A percentile compares a stretch with the other conserved stretches of the same genome.
phyloP scores from a whole-genome alignment of 2,329 filamentous ascomycete genomes.

The Penicillium decumbens region DNA sequence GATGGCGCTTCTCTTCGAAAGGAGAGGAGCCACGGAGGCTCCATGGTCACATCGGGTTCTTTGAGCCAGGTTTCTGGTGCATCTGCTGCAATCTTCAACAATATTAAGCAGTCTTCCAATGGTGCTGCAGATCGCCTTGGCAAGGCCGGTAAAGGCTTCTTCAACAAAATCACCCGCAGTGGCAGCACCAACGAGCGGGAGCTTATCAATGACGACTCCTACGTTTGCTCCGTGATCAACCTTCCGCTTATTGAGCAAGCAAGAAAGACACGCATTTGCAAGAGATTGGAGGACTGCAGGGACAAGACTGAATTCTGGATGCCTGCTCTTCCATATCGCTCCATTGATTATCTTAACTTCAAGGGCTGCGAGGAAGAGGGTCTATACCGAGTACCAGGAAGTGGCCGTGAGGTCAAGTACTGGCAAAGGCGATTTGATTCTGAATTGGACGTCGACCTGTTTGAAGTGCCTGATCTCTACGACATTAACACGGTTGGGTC shows the following conservation, averaged over 20 bases:
- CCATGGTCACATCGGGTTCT: constrained; percentile 43
- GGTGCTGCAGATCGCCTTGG: constrained; percentile 66
- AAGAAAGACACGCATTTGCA: constrained; percentile 84
- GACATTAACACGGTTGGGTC: constrained; percentile 96
- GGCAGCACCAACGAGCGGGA: constrained; percentile 64
- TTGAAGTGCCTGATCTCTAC: constrained; percentile 80
- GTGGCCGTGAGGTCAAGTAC: constrained; percentile 82
- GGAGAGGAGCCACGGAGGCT: constrained; percentile 32
- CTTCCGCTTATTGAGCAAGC: constrained; percentile 82
- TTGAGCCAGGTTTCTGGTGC: constrained; percentile 50
- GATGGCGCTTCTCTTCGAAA: constrained; percentile 32
- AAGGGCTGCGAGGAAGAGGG: constrained; percentile 92
- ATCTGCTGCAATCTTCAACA: constrained; percentile 64
- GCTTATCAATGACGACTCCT: constrained; percentile 73
- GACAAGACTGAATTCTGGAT: constrained; percentile 99
- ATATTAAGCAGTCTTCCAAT: constrained; percentile 66
- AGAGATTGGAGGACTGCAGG: constrained; percentile 75
- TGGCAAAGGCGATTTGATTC: constrained; percentile 88
- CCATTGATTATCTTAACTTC: constrained; percentile 93
- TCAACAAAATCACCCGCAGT: constrained; percentile 70
- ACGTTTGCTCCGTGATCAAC: constrained; percentile 79
- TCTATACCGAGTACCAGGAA: constrained; percentile 86
- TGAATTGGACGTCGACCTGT: constrained; percentile 87
- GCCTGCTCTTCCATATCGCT: constrained; percentile 91
- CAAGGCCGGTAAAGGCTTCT: constrained; percentile 75